Percentiles rank a stretch among this genome's conserved stretches.
These are phyloP conservation scores for Mercurialis annua DNA, from an alignment of 345 rosid species.

Conservation along the genomic window DNA sequence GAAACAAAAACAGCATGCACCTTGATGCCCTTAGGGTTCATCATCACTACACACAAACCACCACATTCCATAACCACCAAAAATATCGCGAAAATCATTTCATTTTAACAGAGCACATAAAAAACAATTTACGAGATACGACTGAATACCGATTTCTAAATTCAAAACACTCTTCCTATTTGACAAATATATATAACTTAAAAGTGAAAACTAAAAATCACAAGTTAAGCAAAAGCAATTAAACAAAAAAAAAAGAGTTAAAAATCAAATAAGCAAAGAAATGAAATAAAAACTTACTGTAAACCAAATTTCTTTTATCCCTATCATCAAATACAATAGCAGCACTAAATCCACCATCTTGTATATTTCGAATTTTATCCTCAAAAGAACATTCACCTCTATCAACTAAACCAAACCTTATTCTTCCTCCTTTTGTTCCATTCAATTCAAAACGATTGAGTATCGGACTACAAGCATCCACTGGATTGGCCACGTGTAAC, in stretches of 20 bases:
- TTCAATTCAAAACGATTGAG: slow-evolving; percentile 28
- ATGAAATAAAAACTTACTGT: slow-evolving; percentile 41
- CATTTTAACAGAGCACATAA: not conserved
- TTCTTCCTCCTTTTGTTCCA: slow-evolving; percentile 17
- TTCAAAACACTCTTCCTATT: too few relatives aligned
- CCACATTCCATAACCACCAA: not conserved
- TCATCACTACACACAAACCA: slow-evolving; percentile 52
- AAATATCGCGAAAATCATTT: not conserved
- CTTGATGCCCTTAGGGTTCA: slow-evolving; percentile 39
- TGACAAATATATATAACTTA: not conserved
- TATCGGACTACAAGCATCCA: slow-evolving; percentile 51
- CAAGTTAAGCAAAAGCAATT: not conserved
- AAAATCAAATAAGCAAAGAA: not conserved
- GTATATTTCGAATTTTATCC: slow-evolving; percentile 57
- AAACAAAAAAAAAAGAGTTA: too few relatives aligned
- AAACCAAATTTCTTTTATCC: slow-evolving; percentile 44
- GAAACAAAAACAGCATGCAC: slow-evolving; percentile 64
- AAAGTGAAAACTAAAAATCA: not conserved
- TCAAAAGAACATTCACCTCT: slow-evolving; percentile 65
- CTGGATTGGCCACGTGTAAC: slow-evolving; percentile 51
- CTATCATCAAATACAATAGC: slow-evolving; percentile 60
- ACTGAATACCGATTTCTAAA: too few relatives aligned
- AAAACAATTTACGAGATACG: not conserved
- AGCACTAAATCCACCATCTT: slow-evolving; percentile 49
- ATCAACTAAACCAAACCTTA: slow-evolving; percentile 46